Conservation (phyloP, 768 basidiomycete genomes). For the Gloeostereum incarnatum region DNA sequence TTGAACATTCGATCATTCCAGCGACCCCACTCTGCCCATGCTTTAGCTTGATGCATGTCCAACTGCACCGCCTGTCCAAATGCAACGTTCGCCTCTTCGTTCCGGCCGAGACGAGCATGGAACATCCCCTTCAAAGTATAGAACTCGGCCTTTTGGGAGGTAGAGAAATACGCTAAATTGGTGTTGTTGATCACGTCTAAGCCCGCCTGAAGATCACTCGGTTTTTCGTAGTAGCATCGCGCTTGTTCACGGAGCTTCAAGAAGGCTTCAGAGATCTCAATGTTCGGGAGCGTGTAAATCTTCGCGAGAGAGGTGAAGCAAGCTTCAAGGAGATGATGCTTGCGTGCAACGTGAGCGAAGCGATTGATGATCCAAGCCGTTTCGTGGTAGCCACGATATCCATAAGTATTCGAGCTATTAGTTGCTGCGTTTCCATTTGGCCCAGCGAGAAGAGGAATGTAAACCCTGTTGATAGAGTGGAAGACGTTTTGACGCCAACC, state of each 20-base stretch:
- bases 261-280: conserved; percentile 99
- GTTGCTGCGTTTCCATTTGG: conserved; percentile 24
- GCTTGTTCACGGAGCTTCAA: conserved; percentile 98
- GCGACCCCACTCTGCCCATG: conserved; percentile 98
- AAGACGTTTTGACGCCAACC: conserved; percentile 99
- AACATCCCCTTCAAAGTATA: conserved; percentile 99
- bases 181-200: conserved; percentile 99
- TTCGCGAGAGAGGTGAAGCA: conserved; percentile 92
- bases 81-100: conserved; percentile 84
- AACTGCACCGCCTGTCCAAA: conserved; percentile 95
- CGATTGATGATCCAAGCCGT: conserved; percentile 99
- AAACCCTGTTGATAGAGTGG: conserved; percentile 91
- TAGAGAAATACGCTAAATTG: conserved; percentile 96
- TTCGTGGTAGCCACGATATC: conserved; percentile 96
- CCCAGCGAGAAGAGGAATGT: conserved; percentile 78
- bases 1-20: conserved; percentile 93
- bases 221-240: conserved; percentile 94
- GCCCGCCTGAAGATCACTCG: conserved; percentile 87
- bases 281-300: conserved; percentile 98
- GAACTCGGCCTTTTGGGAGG: conserved; percentile 93
- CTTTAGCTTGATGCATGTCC: conserved; percentile 91
- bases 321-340: conserved; percentile 93
- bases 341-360: conserved; percentile 96
- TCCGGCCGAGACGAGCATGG: conserved; percentile 75
- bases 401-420: conserved; percentile 73